Base-by-base conservation (phyloP, 169 alveolate species). In the Plasmodium malariae region DNA sequence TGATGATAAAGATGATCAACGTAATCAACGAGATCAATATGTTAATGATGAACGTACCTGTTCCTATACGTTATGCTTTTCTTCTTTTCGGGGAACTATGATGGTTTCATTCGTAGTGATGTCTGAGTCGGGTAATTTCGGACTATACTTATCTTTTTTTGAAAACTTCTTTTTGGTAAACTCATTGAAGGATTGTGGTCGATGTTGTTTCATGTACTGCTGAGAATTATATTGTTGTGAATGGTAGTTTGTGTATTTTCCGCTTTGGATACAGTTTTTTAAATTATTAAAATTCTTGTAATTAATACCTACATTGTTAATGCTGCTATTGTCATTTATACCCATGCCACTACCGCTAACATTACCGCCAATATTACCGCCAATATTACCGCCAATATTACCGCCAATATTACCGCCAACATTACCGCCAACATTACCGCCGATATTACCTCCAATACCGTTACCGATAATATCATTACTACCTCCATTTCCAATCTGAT, bases 21-120 rank as follows among this genome's bases (percentile, higher is more conserved):
- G n/a, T n/a, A n/a, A n/a, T n/a, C n/a, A n/a, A n/a, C n/a, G n/a
- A n/a, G n/a, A n/a, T n/a, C n/a, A n/a, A n/a, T n/a, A n/a, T n/a
- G n/a, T n/a, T n/a, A n/a, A n/a, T n/a, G n/a, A n/a, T n/a, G n/a
- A n/a, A n/a, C n/a, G n/a, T n/a, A 12, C 19, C 21, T 14, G 14
- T 0, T 37, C n/a, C n/a, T 34, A 4, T 26, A 12, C n/a, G 26
- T 24, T 49, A 26, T 45, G 24, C 12, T 37, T 78, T 67, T 80
- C 80, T 2, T 48, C 71, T 43, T 45, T 51, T 34, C 32, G 17
- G 28, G n/a, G 48, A 49, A 80, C 83, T 63, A 68, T 67, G 6
- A 80, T 28, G 11, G 90, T 40, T 67, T 80, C 90, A 54, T 67
- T 80, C n/a, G 90, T 80, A 1, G 90, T 51, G 45, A 65, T 54